Conservation (phyloP, 148 eudicot genomes). For the Nyssa sinensis region DNA sequence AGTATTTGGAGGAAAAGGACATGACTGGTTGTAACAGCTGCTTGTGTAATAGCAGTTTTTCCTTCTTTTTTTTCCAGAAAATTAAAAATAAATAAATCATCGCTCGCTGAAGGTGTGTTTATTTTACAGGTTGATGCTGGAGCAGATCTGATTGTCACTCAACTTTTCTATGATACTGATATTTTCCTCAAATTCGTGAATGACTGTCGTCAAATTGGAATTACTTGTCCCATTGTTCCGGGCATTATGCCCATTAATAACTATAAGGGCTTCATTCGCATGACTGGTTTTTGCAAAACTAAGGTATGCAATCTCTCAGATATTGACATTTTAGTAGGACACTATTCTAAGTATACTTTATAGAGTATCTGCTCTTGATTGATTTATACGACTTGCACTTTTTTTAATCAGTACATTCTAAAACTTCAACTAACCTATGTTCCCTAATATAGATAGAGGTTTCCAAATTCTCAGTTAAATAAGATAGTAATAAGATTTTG, state of each 20-base stretch:
- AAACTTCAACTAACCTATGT: neutral
- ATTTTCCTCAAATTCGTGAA: conserved; percentile 81
- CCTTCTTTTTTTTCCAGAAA: neutral
- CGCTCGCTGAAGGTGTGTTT: conserved; percentile 11
- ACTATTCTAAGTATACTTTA: neutral
- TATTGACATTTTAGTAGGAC: neutral
- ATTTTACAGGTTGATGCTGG: conserved; percentile 92
- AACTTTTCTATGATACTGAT: conserved; percentile 92
- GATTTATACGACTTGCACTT: neutral
- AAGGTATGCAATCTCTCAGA: conserved; percentile 50
- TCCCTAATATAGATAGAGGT: neutral
- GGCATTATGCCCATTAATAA: conserved; percentile 99
- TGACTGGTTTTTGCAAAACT: conserved; percentile 99
- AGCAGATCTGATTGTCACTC: conserved; percentile 89
- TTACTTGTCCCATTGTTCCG: conserved; percentile 91
- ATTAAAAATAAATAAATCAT: neutral
- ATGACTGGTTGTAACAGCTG: neutral
- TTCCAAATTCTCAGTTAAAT: too few species aligned
- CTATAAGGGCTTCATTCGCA: conserved; percentile 84
- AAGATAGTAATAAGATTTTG: too few species aligned
- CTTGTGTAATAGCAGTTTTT: neutral
- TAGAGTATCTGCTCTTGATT: neutral
- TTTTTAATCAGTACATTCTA: neutral
- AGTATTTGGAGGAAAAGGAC: neutral
- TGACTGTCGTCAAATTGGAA: conserved; percentile 93